phyloP scores from a whole-genome alignment of 23 red algal genomes.

The Cyanidioschyzon merolae region DNA sequence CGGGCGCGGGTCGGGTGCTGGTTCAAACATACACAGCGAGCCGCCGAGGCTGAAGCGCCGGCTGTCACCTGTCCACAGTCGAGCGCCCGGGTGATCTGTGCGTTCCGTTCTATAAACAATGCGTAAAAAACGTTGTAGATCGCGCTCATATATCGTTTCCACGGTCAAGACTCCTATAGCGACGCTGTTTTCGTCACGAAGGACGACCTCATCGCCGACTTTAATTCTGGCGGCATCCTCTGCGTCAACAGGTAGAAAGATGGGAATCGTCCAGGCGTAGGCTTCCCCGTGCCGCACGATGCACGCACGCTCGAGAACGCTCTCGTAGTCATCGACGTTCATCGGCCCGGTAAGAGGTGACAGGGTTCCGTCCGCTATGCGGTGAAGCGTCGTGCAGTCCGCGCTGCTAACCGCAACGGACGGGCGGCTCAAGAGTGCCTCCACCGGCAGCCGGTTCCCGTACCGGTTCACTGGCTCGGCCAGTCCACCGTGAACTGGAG shows the following conservation, averaged over 20 bases:
- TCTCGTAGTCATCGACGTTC: conserved; percentile 68
- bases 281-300: conserved; percentile 41
- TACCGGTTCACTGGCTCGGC: conserved; percentile 55
- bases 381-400: conserved; percentile 71
- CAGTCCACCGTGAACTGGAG: conserved; percentile 71
- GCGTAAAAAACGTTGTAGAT: conserved; percentile 64
- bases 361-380: conserved; percentile 86
- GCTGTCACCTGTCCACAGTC: conserved; percentile 62
- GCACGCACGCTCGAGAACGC: conserved; percentile 40
- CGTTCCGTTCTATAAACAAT: conserved; percentile 65
- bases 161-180: conserved; percentile 51
- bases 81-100: conserved; percentile 81
- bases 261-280: conserved; percentile 84
- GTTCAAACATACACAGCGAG: conserved; percentile 21
- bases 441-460: conserved; percentile 40
- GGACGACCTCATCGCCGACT: conserved; percentile 48
- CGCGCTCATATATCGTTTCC: conserved; percentile 44
- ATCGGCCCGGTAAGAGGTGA: conserved; percentile 91
- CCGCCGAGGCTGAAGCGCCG: conserved; percentile 50
- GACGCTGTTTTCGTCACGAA: conserved; percentile 29
- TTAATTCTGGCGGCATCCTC: conserved; percentile 43
- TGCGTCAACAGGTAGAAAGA: conserved; percentile 58
- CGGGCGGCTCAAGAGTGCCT: conserved; percentile 16
- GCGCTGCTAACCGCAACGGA: conserved; percentile 58
- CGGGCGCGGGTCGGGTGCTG: conserved; percentile 42